A percentile compares a stretch with the other conserved stretches of the same genome.
phyloP scores from a whole-genome alignment of 495 filamentous ascomycete species.

The Penicillium steckii region DNA sequence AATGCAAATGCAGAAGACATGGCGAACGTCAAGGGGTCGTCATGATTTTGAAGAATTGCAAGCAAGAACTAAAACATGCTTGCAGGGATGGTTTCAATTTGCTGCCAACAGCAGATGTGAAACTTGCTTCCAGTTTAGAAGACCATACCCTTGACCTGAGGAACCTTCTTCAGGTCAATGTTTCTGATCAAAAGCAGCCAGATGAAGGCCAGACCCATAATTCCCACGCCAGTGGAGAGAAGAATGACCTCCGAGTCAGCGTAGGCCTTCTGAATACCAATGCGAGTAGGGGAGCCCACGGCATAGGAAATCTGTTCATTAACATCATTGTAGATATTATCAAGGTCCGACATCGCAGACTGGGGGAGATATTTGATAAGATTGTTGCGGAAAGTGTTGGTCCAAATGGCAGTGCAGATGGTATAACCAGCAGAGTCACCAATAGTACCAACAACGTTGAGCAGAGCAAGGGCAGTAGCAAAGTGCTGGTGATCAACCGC shows the following conservation, averaged over 20 bases:
- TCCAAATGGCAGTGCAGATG: constrained; percentile 63
- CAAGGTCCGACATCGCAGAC: constrained; percentile 28
- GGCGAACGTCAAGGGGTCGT: neutral
- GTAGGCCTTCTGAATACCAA: constrained; percentile 54
- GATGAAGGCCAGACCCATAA: constrained; percentile 44
- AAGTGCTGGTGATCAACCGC: constrained; percentile 60
- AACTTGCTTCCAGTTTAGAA: constrained; percentile 7
- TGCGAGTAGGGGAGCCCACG: constrained; percentile 42
- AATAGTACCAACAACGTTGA: constrained; percentile 56
- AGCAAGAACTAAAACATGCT: neutral
- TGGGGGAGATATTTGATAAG: constrained; percentile 56
- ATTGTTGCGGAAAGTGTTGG: constrained; percentile 50
- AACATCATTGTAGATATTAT: constrained; percentile 51
- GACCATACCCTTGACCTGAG: constrained; percentile 30
- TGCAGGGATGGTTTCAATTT: neutral
- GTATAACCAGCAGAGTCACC: constrained; percentile 62
- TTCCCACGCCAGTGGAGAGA: constrained; percentile 42
- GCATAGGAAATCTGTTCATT: constrained; percentile 46
- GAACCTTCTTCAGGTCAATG: constrained; percentile 52
- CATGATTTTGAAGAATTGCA: neutral
- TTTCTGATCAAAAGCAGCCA: constrained; percentile 49
- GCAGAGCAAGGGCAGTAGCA: constrained; percentile 60
- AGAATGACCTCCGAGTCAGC: constrained; percentile 51
- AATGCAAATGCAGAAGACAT: neutral
- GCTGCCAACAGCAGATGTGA: neutral